Conservation (phyloP, 768 basidiomycete genomes). For the Lactarius sp. region DNA sequence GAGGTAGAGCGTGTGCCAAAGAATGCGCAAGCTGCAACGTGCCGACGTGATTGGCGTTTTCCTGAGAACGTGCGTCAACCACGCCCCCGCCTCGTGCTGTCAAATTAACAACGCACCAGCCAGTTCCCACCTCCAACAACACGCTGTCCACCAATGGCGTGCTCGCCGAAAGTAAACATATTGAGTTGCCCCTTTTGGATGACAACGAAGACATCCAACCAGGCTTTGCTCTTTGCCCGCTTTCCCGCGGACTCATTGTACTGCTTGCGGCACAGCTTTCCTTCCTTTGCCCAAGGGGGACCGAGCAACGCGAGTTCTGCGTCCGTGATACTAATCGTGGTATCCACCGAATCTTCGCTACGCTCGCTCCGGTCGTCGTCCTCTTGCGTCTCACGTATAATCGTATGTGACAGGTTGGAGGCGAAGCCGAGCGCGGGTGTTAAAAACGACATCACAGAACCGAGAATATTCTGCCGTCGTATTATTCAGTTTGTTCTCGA, state of each 20-base stretch:
- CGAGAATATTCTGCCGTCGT: conserved; percentile 47
- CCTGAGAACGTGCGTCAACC: conserved; percentile 40
- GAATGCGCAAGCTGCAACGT: conserved; percentile 82
- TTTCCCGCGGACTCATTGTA: conserved; percentile 87
- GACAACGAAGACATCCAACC: conserved; percentile 95
- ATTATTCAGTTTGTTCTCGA: conserved; percentile 7
- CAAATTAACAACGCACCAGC: conserved; percentile 61
- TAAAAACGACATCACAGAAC: conserved; percentile 63
- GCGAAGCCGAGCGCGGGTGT: conserved; percentile 93
- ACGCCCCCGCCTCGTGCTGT: neutral
- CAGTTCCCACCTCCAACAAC: conserved; percentile 96
- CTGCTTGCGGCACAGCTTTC: conserved; percentile 90
- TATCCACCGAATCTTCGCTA: conserved; percentile 61
- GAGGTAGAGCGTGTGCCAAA: conserved; percentile 79
- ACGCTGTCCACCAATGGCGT: conserved; percentile 52
- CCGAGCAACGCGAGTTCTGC: conserved; percentile 94
- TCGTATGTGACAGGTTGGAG: conserved; percentile 91
- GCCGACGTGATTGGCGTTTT: conserved; percentile 85
- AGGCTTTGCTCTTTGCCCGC: conserved; percentile 81
- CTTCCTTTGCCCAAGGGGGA: conserved; percentile 99
- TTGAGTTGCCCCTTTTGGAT: conserved; percentile 90
- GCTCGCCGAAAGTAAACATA: conserved; percentile 92
- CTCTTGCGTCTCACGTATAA: conserved; percentile 92
- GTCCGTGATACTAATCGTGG: conserved; percentile 83
- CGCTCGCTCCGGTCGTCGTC: conserved; percentile 73